Evolutionary conservation across 2,329 filamentous ascomycete genomes (phyloP), one percentile per base, ranked within the genome.

Genomic region (Xylariaceae sp.): DNA sequence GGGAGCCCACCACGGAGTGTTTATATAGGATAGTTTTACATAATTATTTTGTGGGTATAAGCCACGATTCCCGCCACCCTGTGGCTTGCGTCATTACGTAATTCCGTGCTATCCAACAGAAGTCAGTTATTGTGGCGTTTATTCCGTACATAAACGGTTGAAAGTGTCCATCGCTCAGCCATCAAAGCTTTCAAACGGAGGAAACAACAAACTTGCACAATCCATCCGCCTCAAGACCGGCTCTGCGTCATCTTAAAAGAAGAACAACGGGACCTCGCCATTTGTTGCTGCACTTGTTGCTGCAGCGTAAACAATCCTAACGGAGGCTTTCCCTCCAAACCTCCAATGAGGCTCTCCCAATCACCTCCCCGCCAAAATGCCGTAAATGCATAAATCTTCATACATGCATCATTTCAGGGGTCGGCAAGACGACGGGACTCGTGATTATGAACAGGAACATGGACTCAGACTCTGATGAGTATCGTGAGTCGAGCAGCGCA

Each of bases 401-500:
- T 69, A 67, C 56, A 60, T 69, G 65, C 65, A 64, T 66, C 56
- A 13, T 45, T n/a, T 45, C 41, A 61, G 4, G n/a, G 11, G 37
- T 23, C 23, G 15, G 44, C 18, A 30, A 30, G 23, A 30, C 23
- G 23, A 30, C 23, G 23, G 23, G 23, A 30, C 23, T 30, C 23
- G 23, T 30, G 4, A 30, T 30, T 30, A 30, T 30, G 23, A 30
- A 49, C 41, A 23, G 10, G 11, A 56, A 44, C 47, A 63, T 60
- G 61, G 53, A 53, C 30, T 62, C 61, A 59, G 64, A 68, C 51
- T 64, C 64, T 34, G 58, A 30, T 30, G 23, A 62, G 6, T 57
- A 62, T 53, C 58, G 55, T 17, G 55, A 49, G 18, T 51, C 51
- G 10, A 54, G 54, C 49, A 56, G 54, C 47, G 53, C 53, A 9